Conservation (phyloP, 2,329 filamentous ascomycete species). For the Septoria linicola region DNA sequence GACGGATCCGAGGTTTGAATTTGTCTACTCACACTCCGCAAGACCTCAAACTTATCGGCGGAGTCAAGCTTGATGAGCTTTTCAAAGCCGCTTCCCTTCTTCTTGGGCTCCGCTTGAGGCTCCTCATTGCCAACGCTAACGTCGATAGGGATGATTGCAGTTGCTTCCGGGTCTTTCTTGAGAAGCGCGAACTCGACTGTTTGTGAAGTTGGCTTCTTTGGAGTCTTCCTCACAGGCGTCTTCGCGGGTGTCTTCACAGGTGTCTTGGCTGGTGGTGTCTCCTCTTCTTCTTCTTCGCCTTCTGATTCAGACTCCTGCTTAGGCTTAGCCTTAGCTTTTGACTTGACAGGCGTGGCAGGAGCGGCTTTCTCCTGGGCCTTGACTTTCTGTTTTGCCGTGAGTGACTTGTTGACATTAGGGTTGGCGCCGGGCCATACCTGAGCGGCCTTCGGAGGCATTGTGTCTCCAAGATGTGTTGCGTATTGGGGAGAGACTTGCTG, state of each 20-base stretch:
- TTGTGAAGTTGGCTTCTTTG: conserved; percentile 3
- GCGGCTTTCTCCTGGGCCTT: conserved; percentile 13
- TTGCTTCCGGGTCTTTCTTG: conserved; percentile 13
- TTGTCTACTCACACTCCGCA: conserved; percentile 33
- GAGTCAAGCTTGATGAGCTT: conserved; percentile 37
- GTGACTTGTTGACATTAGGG: background rate
- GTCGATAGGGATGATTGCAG: conserved; percentile 27
- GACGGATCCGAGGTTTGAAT: background rate
- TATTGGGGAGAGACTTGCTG: too few relatives aligned
- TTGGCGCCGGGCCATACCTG: conserved; percentile 17
- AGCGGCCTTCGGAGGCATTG: conserved; percentile 31
- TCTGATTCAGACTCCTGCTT: conserved; percentile 2
- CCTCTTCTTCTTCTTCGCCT: conserved; percentile 19
- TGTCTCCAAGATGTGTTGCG: background rate
- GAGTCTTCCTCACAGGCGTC: conserved; percentile 6
- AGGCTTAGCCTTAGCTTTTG: background rate
- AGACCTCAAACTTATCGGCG: conserved; percentile 34
- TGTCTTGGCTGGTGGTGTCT: conserved; percentile 9
- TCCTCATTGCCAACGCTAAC: conserved; percentile 30
- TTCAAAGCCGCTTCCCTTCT: conserved; percentile 27
- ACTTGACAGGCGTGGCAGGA: background rate
- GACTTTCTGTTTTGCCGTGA: conserved; percentile 4
- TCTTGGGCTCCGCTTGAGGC: conserved; percentile 22
- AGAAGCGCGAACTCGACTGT: conserved; percentile 22
- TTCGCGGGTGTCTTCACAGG: conserved; percentile 24